These are phyloP conservation scores for Colletotrichum neosansevieriae DNA, from an alignment of 2,329 filamentous ascomycete genomes.

Conservation along the genomic window DNA sequence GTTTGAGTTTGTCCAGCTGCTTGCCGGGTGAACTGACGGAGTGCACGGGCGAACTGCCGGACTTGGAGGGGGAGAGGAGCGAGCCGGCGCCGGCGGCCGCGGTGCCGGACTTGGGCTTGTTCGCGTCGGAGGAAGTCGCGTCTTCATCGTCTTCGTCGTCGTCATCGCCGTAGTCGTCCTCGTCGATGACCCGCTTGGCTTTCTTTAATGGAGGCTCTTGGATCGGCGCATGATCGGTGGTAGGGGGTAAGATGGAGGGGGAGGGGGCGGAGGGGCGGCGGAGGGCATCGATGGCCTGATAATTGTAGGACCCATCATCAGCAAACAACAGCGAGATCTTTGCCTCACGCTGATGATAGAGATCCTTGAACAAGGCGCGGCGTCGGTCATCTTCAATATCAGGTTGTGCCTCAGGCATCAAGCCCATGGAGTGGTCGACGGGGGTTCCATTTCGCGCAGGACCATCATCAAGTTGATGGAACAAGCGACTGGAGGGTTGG, in stretches of 20 bases:
- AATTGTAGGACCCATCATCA: slow-evolving; percentile 66
- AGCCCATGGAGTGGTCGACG: slow-evolving; percentile 60
- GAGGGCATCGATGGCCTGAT: slow-evolving; percentile 65
- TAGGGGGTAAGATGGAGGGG: slow-evolving; percentile 61
- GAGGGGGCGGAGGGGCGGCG: slow-evolving; percentile 55
- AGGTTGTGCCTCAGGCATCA: slow-evolving; percentile 71
- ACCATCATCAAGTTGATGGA: slow-evolving; percentile 73
- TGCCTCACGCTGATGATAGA: slow-evolving; percentile 82
- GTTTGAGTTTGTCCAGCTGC: slow-evolving; percentile 62
- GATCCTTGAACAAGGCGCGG: slow-evolving; percentile 79
- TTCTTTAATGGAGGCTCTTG: slow-evolving; percentile 78
- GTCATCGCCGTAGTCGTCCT: slow-evolving; percentile 89
- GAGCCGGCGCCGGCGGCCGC: slow-evolving; percentile 66
- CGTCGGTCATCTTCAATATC: slow-evolving; percentile 77
- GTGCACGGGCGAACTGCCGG: slow-evolving; percentile 74
- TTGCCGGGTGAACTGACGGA: slow-evolving; percentile 72
- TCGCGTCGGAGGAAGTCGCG: slow-evolving; percentile 70
- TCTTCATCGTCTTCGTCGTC: slow-evolving; percentile 81
- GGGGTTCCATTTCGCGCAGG: slow-evolving; percentile 63
- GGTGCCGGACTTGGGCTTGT: slow-evolving; percentile 63
- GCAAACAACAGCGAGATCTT: slow-evolving; percentile 82
- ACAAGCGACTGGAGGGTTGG: slow-evolving; percentile 60
- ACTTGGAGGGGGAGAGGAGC: slow-evolving; percentile 77
- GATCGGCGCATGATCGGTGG: slow-evolving; percentile 70
- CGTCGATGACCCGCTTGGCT: slow-evolving; percentile 81